Evolutionary conservation across 441 rosid species (phyloP).

Genomic region (Kokia cookei): DNA sequence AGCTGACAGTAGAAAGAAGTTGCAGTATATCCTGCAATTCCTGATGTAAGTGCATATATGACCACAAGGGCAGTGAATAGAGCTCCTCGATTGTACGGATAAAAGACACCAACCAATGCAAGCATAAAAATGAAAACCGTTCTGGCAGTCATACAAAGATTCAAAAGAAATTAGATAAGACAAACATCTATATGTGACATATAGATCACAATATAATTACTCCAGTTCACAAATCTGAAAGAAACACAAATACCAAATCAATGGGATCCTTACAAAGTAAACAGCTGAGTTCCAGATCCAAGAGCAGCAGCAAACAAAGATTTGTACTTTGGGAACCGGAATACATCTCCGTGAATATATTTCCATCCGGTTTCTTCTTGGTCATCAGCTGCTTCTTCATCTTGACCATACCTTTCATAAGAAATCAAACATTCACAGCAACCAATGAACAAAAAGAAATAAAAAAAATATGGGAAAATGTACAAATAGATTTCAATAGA

Average conservation of each 20-base stretch:
- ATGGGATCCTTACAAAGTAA: conserved; percentile 51
- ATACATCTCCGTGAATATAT: conserved; percentile 81
- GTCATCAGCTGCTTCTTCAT: conserved; percentile 85
- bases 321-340: conserved; percentile 65
- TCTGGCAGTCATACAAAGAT: conserved; percentile 25
- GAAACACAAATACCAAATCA: neutral
- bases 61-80: conserved; percentile 75
- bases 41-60: conserved; percentile 75
- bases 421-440: neutral
- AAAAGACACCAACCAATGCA: conserved; percentile 76
- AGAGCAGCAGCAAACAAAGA: conserved; percentile 67
- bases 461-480: neutral
- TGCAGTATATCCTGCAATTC: conserved; percentile 71
- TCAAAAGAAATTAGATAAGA: neutral
- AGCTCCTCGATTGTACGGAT: conserved; percentile 83
- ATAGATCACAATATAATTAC: neutral
- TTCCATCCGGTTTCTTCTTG: conserved; percentile 94
- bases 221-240: neutral
- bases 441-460: neutral
- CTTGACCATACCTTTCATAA: conserved; percentile 63
- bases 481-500: conserved; percentile 17
- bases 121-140: conserved; percentile 71
- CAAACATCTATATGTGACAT: neutral
- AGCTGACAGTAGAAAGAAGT: conserved; percentile 78
- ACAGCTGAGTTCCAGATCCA: conserved; percentile 69